Conservation (phyloP, 257 asterid genomes). For the Haberlea rhodopensis region DNA sequence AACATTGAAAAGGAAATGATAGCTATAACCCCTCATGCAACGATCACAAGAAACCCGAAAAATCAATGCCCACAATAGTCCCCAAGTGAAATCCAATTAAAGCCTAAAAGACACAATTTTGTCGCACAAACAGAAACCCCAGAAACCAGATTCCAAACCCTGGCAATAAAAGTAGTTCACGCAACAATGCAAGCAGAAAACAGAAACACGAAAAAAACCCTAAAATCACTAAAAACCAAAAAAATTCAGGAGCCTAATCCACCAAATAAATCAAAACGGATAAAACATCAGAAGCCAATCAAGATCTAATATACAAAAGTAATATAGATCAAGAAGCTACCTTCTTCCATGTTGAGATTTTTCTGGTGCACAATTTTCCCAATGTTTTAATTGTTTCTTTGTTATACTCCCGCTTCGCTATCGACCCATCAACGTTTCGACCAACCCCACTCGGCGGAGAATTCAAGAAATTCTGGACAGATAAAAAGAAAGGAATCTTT, state of each 20-base stretch:
- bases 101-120: conserved; percentile 6
- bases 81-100: background rate
- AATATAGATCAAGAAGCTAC: conserved; percentile 16
- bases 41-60: conserved; percentile 16
- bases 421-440: conserved; percentile 28
- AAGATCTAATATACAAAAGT: conserved; percentile 18
- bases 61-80: background rate
- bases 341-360: conserved; percentile 34
- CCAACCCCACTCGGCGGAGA: conserved; percentile 31
- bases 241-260: background rate
- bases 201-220: conserved; percentile 10
- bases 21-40: conserved; percentile 4
- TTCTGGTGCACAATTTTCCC: conserved; percentile 11
- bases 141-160: conserved; percentile 20
- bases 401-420: background rate
- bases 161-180: conserved; percentile 3
- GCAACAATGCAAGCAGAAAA: conserved; percentile 8
- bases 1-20: conserved; percentile 19
- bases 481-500: conserved; percentile 15
- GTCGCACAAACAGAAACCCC: background rate
- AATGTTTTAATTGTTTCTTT: background rate
- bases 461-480: conserved; percentile 26
- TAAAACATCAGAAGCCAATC: conserved; percentile 12
- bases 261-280: conserved; percentile 18
- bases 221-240: conserved; percentile 9